Percentiles rank a stretch among this genome's conserved stretches.
Evolutionary conservation across 345 rosid species (phyloP).

Genomic region (Trapa incisa): DNA sequence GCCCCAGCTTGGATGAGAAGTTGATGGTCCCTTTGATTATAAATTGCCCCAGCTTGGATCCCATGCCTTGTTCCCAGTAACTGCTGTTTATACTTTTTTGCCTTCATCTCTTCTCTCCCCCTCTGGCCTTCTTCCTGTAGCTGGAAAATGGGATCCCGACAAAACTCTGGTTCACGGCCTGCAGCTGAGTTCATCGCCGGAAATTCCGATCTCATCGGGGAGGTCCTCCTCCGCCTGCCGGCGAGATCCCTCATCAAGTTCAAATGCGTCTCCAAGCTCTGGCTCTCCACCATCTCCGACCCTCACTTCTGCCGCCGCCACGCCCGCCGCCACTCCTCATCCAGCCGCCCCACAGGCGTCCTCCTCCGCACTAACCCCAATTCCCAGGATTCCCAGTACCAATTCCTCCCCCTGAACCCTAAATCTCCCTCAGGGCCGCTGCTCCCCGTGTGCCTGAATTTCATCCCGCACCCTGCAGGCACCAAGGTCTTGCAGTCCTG

Average conservation of each 20-base stretch:
- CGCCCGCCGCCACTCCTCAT: constrained; percentile 11
- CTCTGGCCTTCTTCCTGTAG: too few relatives aligned
- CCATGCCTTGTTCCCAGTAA: too few relatives aligned
- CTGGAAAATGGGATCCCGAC: constrained; percentile 8
- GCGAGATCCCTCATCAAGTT: constrained; percentile 10
- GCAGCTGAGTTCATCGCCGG: constrained; percentile 12
- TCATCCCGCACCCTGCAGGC: constrained; percentile 14
- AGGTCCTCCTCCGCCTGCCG: constrained; percentile 15
- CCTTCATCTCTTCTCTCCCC: too few relatives aligned
- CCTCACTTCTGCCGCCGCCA: constrained; percentile 14
- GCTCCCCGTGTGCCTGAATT: constrained; percentile 8
- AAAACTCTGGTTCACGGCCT: neutral
- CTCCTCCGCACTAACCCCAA: constrained; percentile 2
- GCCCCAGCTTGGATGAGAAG: too few relatives aligned
- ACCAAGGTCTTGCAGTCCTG: constrained; percentile 25
- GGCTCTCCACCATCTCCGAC: constrained; percentile 15
- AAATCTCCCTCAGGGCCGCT: neutral
- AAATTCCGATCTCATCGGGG: constrained; percentile 19
- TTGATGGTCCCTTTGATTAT: too few relatives aligned
- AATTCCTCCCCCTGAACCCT: constrained; percentile 12
- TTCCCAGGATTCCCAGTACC: constrained; percentile 2
- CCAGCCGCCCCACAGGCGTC: constrained; percentile 2
- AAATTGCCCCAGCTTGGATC: too few relatives aligned
- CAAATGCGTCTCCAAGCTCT: constrained; percentile 18
- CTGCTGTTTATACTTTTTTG: too few relatives aligned